Evolutionary conservation across 768 basidiomycete species (phyloP).

Genomic region (Postia placenta): DNA sequence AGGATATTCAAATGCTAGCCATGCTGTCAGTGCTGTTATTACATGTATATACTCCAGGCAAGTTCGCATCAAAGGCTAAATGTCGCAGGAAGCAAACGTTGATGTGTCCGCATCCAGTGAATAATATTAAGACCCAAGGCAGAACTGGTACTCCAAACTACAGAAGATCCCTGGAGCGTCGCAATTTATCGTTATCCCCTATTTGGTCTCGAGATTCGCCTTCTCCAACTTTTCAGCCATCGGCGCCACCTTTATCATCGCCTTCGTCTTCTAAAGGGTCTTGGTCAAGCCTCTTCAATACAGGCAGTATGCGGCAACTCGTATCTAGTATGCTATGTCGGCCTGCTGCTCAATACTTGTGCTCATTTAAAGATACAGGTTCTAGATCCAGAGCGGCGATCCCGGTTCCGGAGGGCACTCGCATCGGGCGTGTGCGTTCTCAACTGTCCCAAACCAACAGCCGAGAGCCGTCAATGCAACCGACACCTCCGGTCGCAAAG

Average conservation of each 20-base stretch:
- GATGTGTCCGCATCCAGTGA: too few species aligned
- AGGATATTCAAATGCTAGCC: constrained; percentile 77
- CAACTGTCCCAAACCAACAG: neutral
- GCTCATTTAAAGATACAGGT: constrained; percentile 12
- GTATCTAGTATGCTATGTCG: constrained; percentile 41
- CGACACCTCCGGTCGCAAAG: constrained; percentile 31
- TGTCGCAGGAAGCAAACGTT: too few species aligned
- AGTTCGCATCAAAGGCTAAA: neutral
- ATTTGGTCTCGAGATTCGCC: constrained; percentile 44
- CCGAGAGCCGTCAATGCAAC: constrained; percentile 7
- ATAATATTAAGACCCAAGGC: too few species aligned
- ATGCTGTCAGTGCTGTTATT: constrained; percentile 69
- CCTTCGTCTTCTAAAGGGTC: constrained; percentile 63
- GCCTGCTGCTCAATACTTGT: constrained; percentile 16
- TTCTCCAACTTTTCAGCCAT: constrained; percentile 35
- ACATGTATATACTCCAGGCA: constrained; percentile 11
- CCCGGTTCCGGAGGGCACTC: constrained; percentile 17
- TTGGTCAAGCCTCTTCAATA: constrained; percentile 75
- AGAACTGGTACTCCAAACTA: neutral
- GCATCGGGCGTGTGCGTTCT: neutral
- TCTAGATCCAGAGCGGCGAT: constrained; percentile 14
- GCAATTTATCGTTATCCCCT: constrained; percentile 49
- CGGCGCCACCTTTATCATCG: constrained; percentile 40
- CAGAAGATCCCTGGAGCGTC: neutral
- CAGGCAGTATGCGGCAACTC: constrained; percentile 62